Evolutionary conservation across 352 stramenopile genomes (phyloP), one percentile per base, ranked within the genome.

Genomic region (Pythium guiyangense): DNA sequence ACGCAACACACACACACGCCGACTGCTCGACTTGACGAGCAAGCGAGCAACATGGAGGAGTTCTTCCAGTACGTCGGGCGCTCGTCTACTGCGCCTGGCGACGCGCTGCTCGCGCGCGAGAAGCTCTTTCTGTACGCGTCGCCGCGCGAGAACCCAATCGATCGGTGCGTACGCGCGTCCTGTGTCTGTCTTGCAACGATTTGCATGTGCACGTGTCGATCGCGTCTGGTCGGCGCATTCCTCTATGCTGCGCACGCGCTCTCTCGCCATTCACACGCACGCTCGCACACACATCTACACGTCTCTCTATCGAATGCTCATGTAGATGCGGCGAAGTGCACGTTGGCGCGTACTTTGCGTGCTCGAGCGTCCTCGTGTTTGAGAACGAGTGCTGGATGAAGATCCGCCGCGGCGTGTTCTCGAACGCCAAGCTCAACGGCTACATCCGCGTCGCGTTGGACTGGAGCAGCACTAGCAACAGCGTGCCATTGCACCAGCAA

Each of bases 371-470:
- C 10, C 56, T 71, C 0, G 81, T 73, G 43, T 83, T 83, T 42
- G 74, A 77, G 4, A 57, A 84, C 58, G 67, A 88, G 49, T 71
- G 78, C 59, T 92, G 82, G 82, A 74, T 92, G 57, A 84, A 90
- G 57, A 88, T 90, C 66, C 82, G 77, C 31, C 82, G 78, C 43
- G 82, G 82, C 31, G 73, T 74, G 49, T 92, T 92, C 57, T 90
- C 82, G 27, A 92, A 85, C 48, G 70, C 76, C 40, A 73, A 75
- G 50, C 71, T 74, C 51, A 87, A 82, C 62, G 82, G 82, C 14
- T 92, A 87, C 65, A 64, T 91, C 27, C 81, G 81, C 27, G 81
- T 88, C 18, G 62, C 80, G 31, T 74, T 86, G 5, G 76, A 86
- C 14, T 71, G 6, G 34, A 27, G 46, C n/a, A 11, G 54, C 60